Percentiles rank a stretch among this genome's conserved stretches.
phyloP scores from a whole-genome alignment of 176 grass and related monocot genomes.

The Avena insularis region DNA sequence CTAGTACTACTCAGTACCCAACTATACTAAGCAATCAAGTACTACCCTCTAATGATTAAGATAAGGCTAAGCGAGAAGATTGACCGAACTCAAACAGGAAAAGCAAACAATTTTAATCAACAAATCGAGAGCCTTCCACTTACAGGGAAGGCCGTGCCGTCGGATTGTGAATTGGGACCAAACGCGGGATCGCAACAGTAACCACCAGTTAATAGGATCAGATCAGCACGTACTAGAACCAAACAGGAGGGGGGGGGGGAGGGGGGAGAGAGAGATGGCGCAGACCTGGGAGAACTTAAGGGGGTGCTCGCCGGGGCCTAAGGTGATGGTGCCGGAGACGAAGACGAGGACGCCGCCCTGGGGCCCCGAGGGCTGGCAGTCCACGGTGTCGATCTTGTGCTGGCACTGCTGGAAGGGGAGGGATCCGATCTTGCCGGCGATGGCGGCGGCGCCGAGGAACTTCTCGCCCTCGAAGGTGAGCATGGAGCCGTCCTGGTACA shows the following conservation, averaged over 20 bases:
- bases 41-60: background rate
- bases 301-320: constrained; percentile 58
- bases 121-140: background rate
- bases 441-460: constrained; percentile 53
- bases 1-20: background rate
- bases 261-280: too few species aligned
- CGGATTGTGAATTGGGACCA: background rate
- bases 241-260: background rate
- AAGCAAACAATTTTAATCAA: background rate
- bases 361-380: constrained; percentile 84
- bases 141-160: background rate
- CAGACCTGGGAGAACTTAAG: constrained; percentile 90
- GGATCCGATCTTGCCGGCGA: constrained; percentile 65
- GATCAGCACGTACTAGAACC: background rate
- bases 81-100: background rate
- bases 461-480: constrained; percentile 81
- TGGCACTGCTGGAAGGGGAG: constrained; percentile 75
- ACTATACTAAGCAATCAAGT: background rate
- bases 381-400: constrained; percentile 75
- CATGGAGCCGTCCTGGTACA: constrained; percentile 90
- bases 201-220: constrained; percentile 5
- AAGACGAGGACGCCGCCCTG: constrained; percentile 80
- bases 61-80: background rate
- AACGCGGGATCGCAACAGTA: background rate
- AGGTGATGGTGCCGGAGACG: constrained; percentile 68